These are phyloP conservation scores for Heracleum sosnowskyi DNA, from an alignment of 129 eudicot species.

Conservation along the genomic window DNA sequence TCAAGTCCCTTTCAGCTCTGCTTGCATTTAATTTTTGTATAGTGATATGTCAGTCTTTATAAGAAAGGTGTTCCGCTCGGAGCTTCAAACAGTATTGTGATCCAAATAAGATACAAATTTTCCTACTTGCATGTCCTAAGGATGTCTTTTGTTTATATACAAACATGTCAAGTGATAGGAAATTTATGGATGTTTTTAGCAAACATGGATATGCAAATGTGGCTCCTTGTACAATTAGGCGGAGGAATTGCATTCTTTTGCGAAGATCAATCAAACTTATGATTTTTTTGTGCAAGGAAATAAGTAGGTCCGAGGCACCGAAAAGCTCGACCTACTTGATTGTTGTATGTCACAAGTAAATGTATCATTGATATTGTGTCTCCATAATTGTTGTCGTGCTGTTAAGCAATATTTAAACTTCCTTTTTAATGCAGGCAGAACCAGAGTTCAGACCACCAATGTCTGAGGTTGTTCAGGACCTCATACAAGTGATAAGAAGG, in stretches of 20 bases:
- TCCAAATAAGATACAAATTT: background rate
- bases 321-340: background rate
- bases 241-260: background rate
- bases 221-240: background rate
- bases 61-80: background rate
- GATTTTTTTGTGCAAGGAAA: background rate
- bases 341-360: background rate
- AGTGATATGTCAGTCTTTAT: background rate
- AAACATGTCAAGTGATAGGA: background rate
- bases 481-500: constrained; percentile 64
- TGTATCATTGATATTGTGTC: background rate
- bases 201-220: background rate
- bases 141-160: background rate
- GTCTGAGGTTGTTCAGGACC: constrained; percentile 96
- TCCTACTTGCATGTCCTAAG: background rate
- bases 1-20: background rate
- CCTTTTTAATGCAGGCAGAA: constrained; percentile 46
- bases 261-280: background rate
- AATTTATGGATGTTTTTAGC: background rate
- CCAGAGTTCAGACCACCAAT: constrained; percentile 90
- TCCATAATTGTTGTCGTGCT: background rate
- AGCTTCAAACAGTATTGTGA: background rate
- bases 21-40: background rate
- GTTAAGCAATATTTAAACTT: background rate
- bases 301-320: background rate